Evolutionary conservation across 2,329 filamentous ascomycete genomes (phyloP).

Genomic region (Chaetothyriales sp.): DNA sequence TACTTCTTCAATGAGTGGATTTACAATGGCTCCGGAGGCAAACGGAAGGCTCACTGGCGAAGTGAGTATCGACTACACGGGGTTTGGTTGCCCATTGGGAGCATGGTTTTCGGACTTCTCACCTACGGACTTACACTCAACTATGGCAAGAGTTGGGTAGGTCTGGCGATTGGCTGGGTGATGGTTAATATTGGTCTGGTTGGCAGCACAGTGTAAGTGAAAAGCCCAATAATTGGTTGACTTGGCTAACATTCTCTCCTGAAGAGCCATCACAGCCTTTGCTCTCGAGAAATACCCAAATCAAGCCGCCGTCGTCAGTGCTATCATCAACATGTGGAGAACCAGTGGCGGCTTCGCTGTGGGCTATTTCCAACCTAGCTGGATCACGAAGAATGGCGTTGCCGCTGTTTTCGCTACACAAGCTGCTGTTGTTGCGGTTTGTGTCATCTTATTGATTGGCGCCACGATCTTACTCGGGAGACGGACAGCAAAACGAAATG

Average conservation of each 20-base stretch:
- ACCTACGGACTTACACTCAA: conserved; percentile 25
- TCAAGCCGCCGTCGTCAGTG: conserved; percentile 23
- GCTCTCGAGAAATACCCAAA: conserved; percentile 25
- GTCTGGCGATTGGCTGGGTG: conserved; percentile 26
- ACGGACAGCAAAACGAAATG: not conserved
- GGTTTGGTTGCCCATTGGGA: conserved; percentile 23
- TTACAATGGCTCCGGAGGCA: conserved; percentile 11
- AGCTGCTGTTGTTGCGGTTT: conserved; percentile 21
- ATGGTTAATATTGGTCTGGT: conserved; percentile 27
- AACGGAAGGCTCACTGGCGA: conserved; percentile 18
- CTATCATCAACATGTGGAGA: conserved; percentile 28
- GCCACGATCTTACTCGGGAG: conserved; percentile 17
- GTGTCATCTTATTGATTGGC: conserved; percentile 20
- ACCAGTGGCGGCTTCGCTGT: conserved; percentile 28
- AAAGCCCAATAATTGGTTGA: not conserved
- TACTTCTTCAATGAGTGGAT: conserved; percentile 27
- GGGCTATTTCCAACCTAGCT: conserved; percentile 26
- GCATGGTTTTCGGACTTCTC: conserved; percentile 22
- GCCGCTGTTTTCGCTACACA: conserved; percentile 25
- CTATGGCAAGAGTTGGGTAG: conserved; percentile 25
- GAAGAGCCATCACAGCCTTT: conserved; percentile 24
- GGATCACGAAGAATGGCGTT: conserved; percentile 23
- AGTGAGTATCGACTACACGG: conserved; percentile 26
- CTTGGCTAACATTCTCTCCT: not conserved
- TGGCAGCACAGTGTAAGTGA: conserved; percentile 20